phyloP scores from a whole-genome alignment of 2,329 filamentous ascomycete genomes.

The Lecanicillium sp. region DNA sequence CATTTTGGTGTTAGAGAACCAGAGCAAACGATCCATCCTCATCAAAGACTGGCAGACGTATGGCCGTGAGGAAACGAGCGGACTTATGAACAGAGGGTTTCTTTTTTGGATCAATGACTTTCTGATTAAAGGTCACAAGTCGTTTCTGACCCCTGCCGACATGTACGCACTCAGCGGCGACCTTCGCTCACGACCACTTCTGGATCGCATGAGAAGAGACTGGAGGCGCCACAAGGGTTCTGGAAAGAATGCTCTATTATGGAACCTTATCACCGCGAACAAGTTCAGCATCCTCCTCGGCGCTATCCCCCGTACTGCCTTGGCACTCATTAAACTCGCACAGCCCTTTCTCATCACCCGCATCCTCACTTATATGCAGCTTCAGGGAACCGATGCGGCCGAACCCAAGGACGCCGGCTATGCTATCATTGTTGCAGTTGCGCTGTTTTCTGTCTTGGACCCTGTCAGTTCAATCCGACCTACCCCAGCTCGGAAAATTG shows the following conservation, averaged over 20 bases:
- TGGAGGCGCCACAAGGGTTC: slow-evolving; percentile 2
- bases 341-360: not conserved
- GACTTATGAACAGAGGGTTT: slow-evolving; percentile 12
- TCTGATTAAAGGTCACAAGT: slow-evolving; percentile 7
- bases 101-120: slow-evolving; percentile 17
- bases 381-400: not conserved
- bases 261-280: slow-evolving; percentile 1
- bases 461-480: not conserved
- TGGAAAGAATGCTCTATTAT: not conserved
- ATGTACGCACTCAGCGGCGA: slow-evolving; percentile 6
- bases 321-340: not conserved
- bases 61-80: slow-evolving; percentile 22
- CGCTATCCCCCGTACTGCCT: not conserved
- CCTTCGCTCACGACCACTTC: slow-evolving; percentile 4
- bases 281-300: not conserved
- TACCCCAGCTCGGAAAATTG: too few relatives aligned
- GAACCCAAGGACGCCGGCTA: not conserved
- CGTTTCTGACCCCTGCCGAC: not conserved
- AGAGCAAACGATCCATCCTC: slow-evolving; percentile 6
- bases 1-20: slow-evolving; percentile 13
- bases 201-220: not conserved
- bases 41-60: slow-evolving; percentile 16
- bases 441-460: not conserved
- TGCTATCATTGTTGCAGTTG: not conserved
- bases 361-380: not conserved